Conservation (phyloP, 2,329 filamentous ascomycete genomes). For the Claviceps pazoutovae region DNA sequence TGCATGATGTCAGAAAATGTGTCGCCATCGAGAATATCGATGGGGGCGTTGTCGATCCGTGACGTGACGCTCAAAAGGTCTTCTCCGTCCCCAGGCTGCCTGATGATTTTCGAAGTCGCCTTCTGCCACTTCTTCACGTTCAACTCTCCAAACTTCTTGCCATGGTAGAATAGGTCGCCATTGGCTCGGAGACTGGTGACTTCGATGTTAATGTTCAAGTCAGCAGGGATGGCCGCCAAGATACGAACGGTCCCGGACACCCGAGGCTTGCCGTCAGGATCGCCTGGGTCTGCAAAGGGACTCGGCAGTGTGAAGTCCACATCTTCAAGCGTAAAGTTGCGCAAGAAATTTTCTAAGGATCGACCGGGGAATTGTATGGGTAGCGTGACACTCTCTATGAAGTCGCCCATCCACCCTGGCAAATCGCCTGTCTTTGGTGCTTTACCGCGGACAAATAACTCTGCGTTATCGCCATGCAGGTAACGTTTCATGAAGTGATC, state of each 20-base stretch:
- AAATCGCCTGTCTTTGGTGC: conserved; percentile 50
- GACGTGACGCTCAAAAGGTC: conserved; percentile 61
- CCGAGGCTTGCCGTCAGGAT: conserved; percentile 58
- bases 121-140: conserved; percentile 71
- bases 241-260: conserved; percentile 77
- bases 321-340: conserved; percentile 73
- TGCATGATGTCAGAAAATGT: conserved; percentile 73
- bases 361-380: conserved; percentile 74
- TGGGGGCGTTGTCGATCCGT: conserved; percentile 60
- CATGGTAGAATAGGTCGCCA: conserved; percentile 69
- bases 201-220: conserved; percentile 75
- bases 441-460: conserved; percentile 71
- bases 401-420: conserved; percentile 68
- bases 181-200: conserved; percentile 64
- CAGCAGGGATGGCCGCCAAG: conserved; percentile 62
- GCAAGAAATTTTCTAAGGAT: conserved; percentile 69
- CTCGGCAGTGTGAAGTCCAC: conserved; percentile 79
- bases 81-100: conserved; percentile 39
- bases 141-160: conserved; percentile 65
- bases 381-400: conserved; percentile 69
- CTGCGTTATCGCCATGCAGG: conserved; percentile 64
- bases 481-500: conserved; percentile 72
- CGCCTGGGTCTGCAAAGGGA: conserved; percentile 60
- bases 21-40: conserved; percentile 68
- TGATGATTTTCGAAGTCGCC: conserved; percentile 63